Evolutionary conservation across 1,284 basidiomycete species (phyloP).

Genomic region (Cystobasidium sp.): DNA sequence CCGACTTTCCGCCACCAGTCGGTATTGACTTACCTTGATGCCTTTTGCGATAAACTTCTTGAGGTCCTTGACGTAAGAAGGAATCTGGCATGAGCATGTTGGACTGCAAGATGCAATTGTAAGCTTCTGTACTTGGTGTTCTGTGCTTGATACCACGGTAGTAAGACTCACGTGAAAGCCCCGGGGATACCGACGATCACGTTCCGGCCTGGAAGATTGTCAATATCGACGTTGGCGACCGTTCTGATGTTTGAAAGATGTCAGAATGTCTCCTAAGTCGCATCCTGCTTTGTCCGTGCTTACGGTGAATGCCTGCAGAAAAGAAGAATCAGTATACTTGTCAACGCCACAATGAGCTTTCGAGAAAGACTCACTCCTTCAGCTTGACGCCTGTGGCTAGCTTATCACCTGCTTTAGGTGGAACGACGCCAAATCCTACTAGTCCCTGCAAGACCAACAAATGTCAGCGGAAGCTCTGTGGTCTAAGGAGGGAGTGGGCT

Average conservation of each 20-base stretch:
- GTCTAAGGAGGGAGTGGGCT: not conserved
- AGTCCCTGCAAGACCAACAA: not conserved
- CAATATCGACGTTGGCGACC: slow-evolving; percentile 13
- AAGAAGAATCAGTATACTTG: not conserved
- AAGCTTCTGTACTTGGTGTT: not conserved
- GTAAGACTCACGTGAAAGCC: slow-evolving; percentile 22
- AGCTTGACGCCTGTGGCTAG: slow-evolving; percentile 29
- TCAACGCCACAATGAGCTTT: not conserved
- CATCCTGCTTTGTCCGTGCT: not conserved
- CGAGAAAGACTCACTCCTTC: slow-evolving; percentile 27
- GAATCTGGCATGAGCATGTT: slow-evolving; percentile 55
- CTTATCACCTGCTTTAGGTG: slow-evolving; percentile 27
- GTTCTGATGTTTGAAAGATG: not conserved
- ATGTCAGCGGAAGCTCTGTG: not conserved
- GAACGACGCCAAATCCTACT: not conserved
- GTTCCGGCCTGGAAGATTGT: slow-evolving; percentile 32
- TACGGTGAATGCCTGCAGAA: slow-evolving; percentile 9
- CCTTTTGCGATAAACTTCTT: slow-evolving; percentile 52
- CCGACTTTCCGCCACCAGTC: not conserved
- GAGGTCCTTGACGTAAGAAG: slow-evolving; percentile 53
- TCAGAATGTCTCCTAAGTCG: not conserved
- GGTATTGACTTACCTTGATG: slow-evolving; percentile 5
- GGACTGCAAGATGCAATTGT: slow-evolving; percentile 23
- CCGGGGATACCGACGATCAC: slow-evolving; percentile 49
- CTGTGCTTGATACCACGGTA: not conserved